Base-by-base conservation (phyloP, 2,329 filamentous ascomycete species). In the Fusarium staphyleae region DNA sequence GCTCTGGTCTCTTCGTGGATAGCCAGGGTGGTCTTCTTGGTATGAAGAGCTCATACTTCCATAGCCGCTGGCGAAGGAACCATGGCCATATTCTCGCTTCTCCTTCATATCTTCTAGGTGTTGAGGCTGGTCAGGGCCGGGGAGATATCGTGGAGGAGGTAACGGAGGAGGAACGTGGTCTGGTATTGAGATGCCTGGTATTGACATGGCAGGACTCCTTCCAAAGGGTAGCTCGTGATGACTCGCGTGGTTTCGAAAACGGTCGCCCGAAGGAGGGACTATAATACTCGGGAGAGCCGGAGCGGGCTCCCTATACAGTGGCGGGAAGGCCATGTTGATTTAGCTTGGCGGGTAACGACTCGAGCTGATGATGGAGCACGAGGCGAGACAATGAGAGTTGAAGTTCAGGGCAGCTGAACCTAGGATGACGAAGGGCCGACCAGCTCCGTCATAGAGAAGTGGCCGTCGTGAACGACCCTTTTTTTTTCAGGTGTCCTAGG, bases 121-220 rank as follows among this genome's bases (percentile, higher is more conserved):
- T 35, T 67, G 56, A 48, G 70, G 63, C 24, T 70, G 69, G 5
- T 74, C 74, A 30, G 67, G 65, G 30, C 74, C 69, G 6, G 73
- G 74, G 5, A 73, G 67, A 28, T 70, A 66, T 40, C 70, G 70
- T 5, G 78, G 78, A n/a, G 78, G 78, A n/a, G 78, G 78, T 36
- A 81, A 60, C 29, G 78, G 73, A 44, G 78, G 78, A 55, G 78
- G 78, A 3, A 70, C 75, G 56, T 71, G 65, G 52, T 67, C 57
- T 51, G 65, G 67, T 36, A 63, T 58, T 12, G 67, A 59, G 35
- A 71, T 65, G 41, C 76, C 75, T 28, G 76, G 78, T 52, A 81
- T 80, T 41, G 74, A 69, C 67, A 80, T 73, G 34, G 77, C 74
- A 37, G 66, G 63, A 57, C 70, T 74, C 48, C 69, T 73, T 45